These are phyloP conservation scores for Calonectria pseudoturangicola DNA, from an alignment of 2,329 filamentous ascomycete species.

Conservation along the genomic window DNA sequence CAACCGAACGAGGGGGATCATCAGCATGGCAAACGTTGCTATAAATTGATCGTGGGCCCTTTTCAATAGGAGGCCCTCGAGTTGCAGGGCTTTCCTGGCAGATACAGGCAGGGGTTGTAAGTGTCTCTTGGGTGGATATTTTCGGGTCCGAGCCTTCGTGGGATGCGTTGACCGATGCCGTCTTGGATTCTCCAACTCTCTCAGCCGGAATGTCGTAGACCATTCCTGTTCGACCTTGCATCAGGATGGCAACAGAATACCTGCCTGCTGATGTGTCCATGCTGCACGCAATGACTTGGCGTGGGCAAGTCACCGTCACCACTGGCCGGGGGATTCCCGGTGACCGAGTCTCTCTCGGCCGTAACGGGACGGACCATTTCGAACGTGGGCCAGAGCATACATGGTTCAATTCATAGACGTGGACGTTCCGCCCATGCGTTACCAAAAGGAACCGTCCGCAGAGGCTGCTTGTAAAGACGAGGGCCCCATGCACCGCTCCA, in stretches of 20 bases:
- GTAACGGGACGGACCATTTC: constrained; percentile 53
- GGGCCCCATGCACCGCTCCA: constrained; percentile 52
- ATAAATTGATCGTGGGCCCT: constrained; percentile 57
- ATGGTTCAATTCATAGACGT: constrained; percentile 70
- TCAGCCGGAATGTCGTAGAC: constrained; percentile 71
- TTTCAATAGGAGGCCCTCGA: constrained; percentile 56
- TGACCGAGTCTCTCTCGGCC: constrained; percentile 48
- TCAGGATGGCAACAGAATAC: constrained; percentile 74
- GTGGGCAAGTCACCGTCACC: constrained; percentile 73
- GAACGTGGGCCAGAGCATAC: constrained; percentile 56
- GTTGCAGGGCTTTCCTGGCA: constrained; percentile 50
- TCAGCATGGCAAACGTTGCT: constrained; percentile 75
- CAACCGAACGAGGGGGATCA: constrained; percentile 78
- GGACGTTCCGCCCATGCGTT: constrained; percentile 71
- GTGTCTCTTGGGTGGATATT: constrained; percentile 30
- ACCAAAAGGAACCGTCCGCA: constrained; percentile 76
- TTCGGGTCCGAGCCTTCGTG: constrained; percentile 40
- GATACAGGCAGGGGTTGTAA: constrained; percentile 44
- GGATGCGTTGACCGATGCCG: constrained; percentile 34
- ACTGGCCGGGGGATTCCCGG: constrained; percentile 63
- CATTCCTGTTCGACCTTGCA: constrained; percentile 76
- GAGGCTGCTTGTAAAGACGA: constrained; percentile 71
- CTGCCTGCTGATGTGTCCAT: constrained; percentile 77
- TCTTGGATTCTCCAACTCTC: constrained; percentile 35
- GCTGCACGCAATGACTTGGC: constrained; percentile 74